Evolutionary conservation across 768 basidiomycete genomes (phyloP), one percentile per base, ranked within the genome.

Genomic region (Albatrellus ellisii): DNA sequence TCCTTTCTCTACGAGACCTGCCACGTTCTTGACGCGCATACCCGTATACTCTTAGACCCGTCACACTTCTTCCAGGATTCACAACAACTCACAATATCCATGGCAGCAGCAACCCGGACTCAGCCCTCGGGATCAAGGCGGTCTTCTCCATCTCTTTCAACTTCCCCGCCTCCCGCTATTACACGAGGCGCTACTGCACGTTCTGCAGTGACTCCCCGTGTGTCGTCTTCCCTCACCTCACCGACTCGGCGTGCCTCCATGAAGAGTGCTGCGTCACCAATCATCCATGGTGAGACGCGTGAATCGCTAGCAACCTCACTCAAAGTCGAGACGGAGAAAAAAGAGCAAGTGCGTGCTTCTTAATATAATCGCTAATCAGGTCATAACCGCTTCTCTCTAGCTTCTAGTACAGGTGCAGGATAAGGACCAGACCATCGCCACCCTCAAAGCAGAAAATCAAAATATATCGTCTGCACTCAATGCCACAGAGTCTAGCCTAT

Each of bases 251-350:
- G 77, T 22, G 59, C 68, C 14, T 68, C 73, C 18, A 36, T 69
- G 26, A 78, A 72, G 57, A 55, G 63, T 9, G 36, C 53, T 12
- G 51, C 56, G 24, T 53, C 71, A 7, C 58, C 72, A 14, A 51
- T 61, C 2, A 49, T 54, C 20, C 61, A 63, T 51, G 64, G 62
- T 41, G 78, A 80, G 41, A 62, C 67, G 7, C 63, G 66, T 36
- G 79, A 82, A 41, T 59, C 67, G 21, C 65, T 85, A 26, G 62
- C 72, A 9, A 70, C 70, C 26, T 74, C 76, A 24, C 66, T 87
- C 46, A 82, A 77, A 58, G 69, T 75, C 38, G 86, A 88, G 58
- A 82, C 79, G 11, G 83, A 87, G 49, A 70, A 78, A 53, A 88
- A 83, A 60, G 86, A 89, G 58, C 74, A 80, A 66, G 86, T 79